Percentiles rank a stretch among this genome's conserved stretches.
Conservation (phyloP, 352 stramenopile species). For the Globisporangium nodosum region DNA sequence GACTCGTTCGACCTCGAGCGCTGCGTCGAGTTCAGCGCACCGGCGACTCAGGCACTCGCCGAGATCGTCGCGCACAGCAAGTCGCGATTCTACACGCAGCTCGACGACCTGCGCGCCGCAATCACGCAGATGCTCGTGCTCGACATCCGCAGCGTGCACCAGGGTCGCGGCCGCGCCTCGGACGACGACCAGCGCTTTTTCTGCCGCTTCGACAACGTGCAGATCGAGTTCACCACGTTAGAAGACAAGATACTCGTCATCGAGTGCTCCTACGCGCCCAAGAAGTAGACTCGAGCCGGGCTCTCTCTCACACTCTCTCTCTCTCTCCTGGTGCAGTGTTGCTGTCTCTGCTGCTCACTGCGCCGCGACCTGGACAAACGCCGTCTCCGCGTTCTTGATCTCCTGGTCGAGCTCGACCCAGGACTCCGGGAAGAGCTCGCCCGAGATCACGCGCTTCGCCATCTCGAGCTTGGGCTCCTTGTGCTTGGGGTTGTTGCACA, state of each 20-base stretch:
- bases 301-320: not conserved
- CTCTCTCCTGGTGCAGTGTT: not conserved
- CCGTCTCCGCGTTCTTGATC: slow-evolving; percentile 78
- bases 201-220: slow-evolving; percentile 70
- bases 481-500: slow-evolving; percentile 99
- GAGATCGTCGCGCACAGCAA: slow-evolving; percentile 34
- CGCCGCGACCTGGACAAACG: too few relatives aligned
- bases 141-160: slow-evolving; percentile 80
- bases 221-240: slow-evolving; percentile 73
- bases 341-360: slow-evolving; percentile 1
- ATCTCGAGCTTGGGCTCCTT: slow-evolving; percentile 99
- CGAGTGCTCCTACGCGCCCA: slow-evolving; percentile 33
- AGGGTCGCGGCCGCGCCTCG: slow-evolving; percentile 53
- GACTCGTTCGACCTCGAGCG: slow-evolving; percentile 43
- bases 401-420: slow-evolving; percentile 98
- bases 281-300: slow-evolving; percentile 3
- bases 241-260: slow-evolving; percentile 61
- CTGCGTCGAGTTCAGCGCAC: slow-evolving; percentile 45
- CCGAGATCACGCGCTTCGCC: slow-evolving; percentile 97
- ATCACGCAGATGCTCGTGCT: slow-evolving; percentile 81
- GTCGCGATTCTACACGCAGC: slow-evolving; percentile 59
- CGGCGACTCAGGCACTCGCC: slow-evolving; percentile 33
- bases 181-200: slow-evolving; percentile 43
- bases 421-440: slow-evolving; percentile 95
- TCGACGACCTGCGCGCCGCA: slow-evolving; percentile 42